Base-by-base conservation (phyloP, 768 basidiomycete genomes). In the Leccinum variicolor region DNA sequence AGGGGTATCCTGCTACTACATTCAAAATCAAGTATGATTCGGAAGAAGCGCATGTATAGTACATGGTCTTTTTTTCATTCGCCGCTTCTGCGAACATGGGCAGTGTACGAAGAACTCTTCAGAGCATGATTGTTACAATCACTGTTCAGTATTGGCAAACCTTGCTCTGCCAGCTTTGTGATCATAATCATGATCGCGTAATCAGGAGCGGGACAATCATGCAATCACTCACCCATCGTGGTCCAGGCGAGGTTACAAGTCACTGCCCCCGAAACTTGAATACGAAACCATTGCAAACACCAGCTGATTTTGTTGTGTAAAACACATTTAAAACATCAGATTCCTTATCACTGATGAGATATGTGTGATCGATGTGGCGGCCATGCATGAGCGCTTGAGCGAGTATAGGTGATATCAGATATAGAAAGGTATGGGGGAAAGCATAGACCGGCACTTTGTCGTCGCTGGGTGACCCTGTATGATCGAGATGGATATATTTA, bases 351-450 rank as follows among this genome's bases (percentile, higher is more conserved):
- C 45, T 21, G 45, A 46, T 46, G 45, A n/a, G n/a, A 41, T 39
- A n/a, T 41, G 9, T 41, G n/a, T n/a, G n/a, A 41, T 41, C n/a
- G n/a, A 46, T 43, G 60, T 54, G 61, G 56, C 53, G 50, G 46
- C 62, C 29, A 31, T 62, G 45, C 31, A 31, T 62, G 45, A 17
- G 19, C 11, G 45, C 31, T 13, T 62, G 45, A 17, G 19, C 11
- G 49, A 52, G 50, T 56, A 61, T 62, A 61, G 58, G 39, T 61
- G 45, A 49, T 43, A 23, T 46, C 21, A 46, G 13, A 7, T 8
- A 46, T 21, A 13, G 21, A 10, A 19, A 46, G 14, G 21, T 13
- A 9, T 14, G 21, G 46, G 21, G 33, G 50, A 48, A 48, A 28
- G 47, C 21, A 19, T 7, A 10, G 46, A 47, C 15, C 8, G 34